phyloP scores from a whole-genome alignment of 108 stramenopile genomes.

The Mediolabrus comicus region DNA sequence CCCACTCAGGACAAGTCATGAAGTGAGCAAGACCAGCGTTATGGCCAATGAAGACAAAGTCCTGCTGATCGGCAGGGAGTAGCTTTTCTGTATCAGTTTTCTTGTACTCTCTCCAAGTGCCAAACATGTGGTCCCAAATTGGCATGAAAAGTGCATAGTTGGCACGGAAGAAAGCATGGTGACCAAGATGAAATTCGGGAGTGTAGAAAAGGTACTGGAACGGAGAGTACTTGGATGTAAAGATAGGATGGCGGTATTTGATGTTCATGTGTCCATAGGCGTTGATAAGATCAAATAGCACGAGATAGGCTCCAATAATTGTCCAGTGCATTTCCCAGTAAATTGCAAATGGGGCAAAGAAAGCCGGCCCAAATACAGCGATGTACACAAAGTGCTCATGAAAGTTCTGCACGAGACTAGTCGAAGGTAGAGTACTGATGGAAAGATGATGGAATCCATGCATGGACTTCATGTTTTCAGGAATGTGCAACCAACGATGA shows the following conservation, averaged over 20 bases:
- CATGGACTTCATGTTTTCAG: conserved; percentile 69
- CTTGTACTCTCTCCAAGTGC: conserved; percentile 55
- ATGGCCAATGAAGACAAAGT: conserved; percentile 74
- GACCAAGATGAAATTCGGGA: conserved; percentile 73
- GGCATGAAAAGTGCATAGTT: conserved; percentile 75
- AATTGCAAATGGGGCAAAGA: conserved; percentile 40
- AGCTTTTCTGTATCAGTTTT: conserved; percentile 51
- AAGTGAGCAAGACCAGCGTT: conserved; percentile 70
- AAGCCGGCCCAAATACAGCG: conserved; percentile 69
- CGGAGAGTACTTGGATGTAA: conserved; percentile 61
- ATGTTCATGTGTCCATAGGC: conserved; percentile 70
- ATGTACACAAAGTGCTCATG: conserved; percentile 74
- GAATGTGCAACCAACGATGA: conserved; percentile 71
- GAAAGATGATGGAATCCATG: conserved; percentile 75
- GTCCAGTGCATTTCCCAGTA: conserved; percentile 57
- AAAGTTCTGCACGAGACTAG: conserved; percentile 70
- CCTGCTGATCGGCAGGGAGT: conserved; percentile 57
- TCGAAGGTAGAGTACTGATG: conserved; percentile 62
- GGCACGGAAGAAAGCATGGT: conserved; percentile 69
- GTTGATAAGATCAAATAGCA: conserved; percentile 63
- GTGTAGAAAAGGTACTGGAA: conserved; percentile 70
- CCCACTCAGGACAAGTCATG: conserved; percentile 63
- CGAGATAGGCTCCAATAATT: conserved; percentile 58
- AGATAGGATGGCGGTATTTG: conserved; percentile 49
- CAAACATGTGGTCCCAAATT: conserved; percentile 66